These are phyloP conservation scores for Aspergillus sp. DNA, from an alignment of 2,329 filamentous ascomycete genomes.

Conservation along the genomic window DNA sequence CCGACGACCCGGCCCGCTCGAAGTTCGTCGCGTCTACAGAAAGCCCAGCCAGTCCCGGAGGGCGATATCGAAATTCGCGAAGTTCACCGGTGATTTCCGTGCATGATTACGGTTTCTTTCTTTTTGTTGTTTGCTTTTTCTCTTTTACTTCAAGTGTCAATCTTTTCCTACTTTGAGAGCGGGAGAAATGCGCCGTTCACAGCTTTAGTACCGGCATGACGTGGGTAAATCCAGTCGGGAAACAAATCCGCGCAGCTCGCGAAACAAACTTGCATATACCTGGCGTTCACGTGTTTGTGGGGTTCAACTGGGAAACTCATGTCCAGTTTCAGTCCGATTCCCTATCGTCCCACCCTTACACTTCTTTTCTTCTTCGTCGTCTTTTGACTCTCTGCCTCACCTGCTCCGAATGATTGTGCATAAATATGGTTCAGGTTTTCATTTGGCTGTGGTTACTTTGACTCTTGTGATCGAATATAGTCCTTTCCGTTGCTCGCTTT, in stretches of 20 bases:
- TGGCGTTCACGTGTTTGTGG: slow-evolving; percentile 7
- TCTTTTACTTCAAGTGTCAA: neutral
- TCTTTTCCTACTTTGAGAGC: neutral
- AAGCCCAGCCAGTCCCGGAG: slow-evolving; percentile 17
- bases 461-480: slow-evolving; percentile 17
- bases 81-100: slow-evolving; percentile 19
- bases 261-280: slow-evolving; percentile 10
- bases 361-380: neutral
- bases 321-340: slow-evolving; percentile 6
- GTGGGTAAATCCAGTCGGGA: neutral
- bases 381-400: slow-evolving; percentile 6
- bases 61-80: slow-evolving; percentile 31
- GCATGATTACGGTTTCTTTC: neutral
- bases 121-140: slow-evolving; percentile 1
- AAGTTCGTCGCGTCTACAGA: slow-evolving; percentile 28
- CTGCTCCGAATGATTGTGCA: slow-evolving; percentile 13
- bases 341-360: neutral
- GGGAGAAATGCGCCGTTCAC: neutral
- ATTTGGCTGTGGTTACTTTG: slow-evolving; percentile 3
- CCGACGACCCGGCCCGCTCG: slow-evolving; percentile 17
- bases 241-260: neutral
- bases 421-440: slow-evolving; percentile 10
- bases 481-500: slow-evolving; percentile 7
- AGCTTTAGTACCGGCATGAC: neutral
- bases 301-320: slow-evolving; percentile 1